phyloP scores from a whole-genome alignment of 495 filamentous ascomycete species.

The Annulohypoxylon moriforme region DNA sequence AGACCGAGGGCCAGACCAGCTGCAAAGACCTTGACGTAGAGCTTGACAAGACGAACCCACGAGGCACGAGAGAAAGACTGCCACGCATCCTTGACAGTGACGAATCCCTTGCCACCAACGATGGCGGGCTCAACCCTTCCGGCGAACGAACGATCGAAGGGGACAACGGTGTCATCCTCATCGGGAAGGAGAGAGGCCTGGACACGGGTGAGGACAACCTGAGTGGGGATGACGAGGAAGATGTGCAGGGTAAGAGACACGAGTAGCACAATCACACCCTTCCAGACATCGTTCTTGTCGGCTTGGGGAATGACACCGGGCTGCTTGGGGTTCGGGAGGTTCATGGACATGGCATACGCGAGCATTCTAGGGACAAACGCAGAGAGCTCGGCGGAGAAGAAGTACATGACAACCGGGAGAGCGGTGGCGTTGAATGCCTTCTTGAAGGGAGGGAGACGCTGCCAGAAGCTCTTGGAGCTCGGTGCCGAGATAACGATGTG shows the following conservation, averaged over 20 bases:
- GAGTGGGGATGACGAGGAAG: conserved; percentile 55
- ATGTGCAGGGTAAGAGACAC: conserved; percentile 45
- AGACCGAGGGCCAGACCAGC: conserved; percentile 59
- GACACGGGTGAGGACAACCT: conserved; percentile 58
- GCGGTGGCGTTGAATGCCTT: conserved; percentile 58
- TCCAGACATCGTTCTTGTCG: conserved; percentile 47
- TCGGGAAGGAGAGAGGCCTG: conserved; percentile 63
- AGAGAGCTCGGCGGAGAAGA: conserved; percentile 46
- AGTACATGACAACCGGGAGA: conserved; percentile 51
- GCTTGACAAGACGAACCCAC: conserved; percentile 72
- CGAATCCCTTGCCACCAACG: conserved; percentile 73
- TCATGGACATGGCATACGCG: conserved; percentile 47
- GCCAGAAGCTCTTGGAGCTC: conserved; percentile 52
- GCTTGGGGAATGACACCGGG: conserved; percentile 33
- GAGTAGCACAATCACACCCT: conserved; percentile 47
- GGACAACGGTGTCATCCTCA: conserved; percentile 60
- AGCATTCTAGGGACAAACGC: conserved; percentile 44
- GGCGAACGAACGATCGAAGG: conserved; percentile 63
- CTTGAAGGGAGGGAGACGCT: conserved; percentile 58
- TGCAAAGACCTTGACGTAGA: conserved; percentile 71
- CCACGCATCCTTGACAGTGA: conserved; percentile 78
- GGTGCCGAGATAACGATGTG: conserved; percentile 60
- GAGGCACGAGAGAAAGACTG: conserved; percentile 73
- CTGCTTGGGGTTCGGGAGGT: conserved; percentile 33
- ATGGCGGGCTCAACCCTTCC: conserved; percentile 66